These are phyloP conservation scores for Podila clonocystis DNA, from an alignment of 192 early-diverging fungal genomes.

Conservation along the genomic window DNA sequence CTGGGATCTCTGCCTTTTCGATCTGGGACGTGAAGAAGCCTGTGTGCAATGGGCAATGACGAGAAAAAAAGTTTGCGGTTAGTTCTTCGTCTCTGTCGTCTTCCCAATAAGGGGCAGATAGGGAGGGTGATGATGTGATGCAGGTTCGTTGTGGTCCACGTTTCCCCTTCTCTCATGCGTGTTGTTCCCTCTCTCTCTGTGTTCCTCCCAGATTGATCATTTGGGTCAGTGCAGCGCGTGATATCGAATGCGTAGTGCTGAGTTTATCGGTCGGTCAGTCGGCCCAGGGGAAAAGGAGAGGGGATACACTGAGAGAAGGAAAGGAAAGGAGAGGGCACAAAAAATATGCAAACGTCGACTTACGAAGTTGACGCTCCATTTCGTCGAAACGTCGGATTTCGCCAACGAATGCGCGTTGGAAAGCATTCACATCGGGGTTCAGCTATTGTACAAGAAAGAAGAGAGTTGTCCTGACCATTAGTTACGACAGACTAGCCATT, in stretches of 20 bases:
- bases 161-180: too few species aligned
- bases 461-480: background rate
- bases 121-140: background rate
- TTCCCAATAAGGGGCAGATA: background rate
- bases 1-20: conserved; percentile 80
- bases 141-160: too few species aligned
- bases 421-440: conserved; percentile 95
- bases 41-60: conserved; percentile 22
- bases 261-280: background rate
- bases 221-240: conserved; percentile 1
- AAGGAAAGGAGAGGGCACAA: background rate
- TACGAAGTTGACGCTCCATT: conserved; percentile 96
- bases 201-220: too few species aligned
- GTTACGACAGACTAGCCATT: background rate
- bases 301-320: background rate
- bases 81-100: too few species aligned
- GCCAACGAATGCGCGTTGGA: conserved; percentile 95
- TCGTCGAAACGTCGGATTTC: conserved; percentile 98
- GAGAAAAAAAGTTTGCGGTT: background rate
- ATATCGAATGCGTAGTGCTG: background rate
- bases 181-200: too few species aligned
- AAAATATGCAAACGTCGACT: conserved; percentile 36
- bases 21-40: conserved; percentile 89
- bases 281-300: background rate
- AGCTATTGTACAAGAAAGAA: conserved; percentile 61